These are phyloP conservation scores for Brassica carinata DNA, from an alignment of 345 rosid species.

Conservation along the genomic window DNA sequence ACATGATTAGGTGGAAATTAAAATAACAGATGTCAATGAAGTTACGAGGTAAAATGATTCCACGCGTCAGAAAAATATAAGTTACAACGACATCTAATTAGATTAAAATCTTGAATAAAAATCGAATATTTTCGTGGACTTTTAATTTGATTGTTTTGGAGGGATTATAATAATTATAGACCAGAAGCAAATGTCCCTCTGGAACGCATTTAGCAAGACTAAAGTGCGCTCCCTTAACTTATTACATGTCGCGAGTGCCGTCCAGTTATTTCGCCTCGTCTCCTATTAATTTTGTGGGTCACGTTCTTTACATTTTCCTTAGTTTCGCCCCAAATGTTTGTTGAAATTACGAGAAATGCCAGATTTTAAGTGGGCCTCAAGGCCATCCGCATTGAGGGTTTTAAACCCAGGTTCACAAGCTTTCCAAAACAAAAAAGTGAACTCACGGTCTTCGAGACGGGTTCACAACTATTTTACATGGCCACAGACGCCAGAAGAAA, in stretches of 20 bases:
- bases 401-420: too few relatives aligned
- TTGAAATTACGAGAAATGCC: not conserved
- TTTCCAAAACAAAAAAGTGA: too few relatives aligned
- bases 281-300: conserved; percentile 20
- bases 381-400: too few relatives aligned
- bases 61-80: not conserved
- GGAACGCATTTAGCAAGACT: not conserved
- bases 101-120: not conserved
- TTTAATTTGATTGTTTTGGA: not conserved
- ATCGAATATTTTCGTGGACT: not conserved
- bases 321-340: conserved; percentile 27
- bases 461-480: too few relatives aligned
- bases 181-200: not conserved
- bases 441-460: too few relatives aligned
- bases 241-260: conserved; percentile 32
- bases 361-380: not conserved
- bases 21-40: not conserved
- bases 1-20: not conserved
- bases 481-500: too few relatives aligned
- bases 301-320: conserved; percentile 11
- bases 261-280: conserved; percentile 24
- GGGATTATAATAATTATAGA: not conserved
- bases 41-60: not conserved
- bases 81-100: not conserved
- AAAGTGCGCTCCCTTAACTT: not conserved